phyloP scores from a whole-genome alignment of 257 asterid species.

The Phtheirospermum japonicum region DNA sequence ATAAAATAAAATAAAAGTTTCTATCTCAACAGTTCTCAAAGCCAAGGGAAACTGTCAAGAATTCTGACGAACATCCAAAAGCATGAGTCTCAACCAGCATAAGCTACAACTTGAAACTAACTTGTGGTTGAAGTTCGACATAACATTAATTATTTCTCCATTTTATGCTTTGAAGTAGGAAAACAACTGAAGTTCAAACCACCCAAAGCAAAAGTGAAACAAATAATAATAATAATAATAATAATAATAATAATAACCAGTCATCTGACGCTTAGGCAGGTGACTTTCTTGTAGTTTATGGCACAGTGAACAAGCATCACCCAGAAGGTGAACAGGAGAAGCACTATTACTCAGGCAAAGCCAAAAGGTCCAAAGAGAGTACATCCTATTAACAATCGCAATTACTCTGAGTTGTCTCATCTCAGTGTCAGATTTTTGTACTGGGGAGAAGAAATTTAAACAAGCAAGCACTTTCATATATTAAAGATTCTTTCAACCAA shows the following conservation, averaged over 20 bases:
- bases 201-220: neutral
- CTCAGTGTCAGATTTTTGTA: neutral
- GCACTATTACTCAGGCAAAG: neutral
- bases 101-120: slow-evolving; percentile 15
- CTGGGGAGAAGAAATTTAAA: neutral
- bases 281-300: neutral
- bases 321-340: neutral
- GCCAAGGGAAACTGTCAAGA: too few relatives aligned
- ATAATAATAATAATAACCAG: slow-evolving; percentile 1
- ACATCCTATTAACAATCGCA: neutral
- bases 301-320: slow-evolving; percentile 4
- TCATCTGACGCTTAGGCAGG: neutral
- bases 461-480: neutral
- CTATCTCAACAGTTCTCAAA: slow-evolving; percentile 2
- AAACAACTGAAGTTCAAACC: neutral
- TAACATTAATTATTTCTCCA: neutral
- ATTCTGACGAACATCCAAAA: neutral
- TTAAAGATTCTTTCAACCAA: neutral
- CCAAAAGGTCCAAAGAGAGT: slow-evolving; percentile 3
- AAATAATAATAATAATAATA: neutral
- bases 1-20: neutral
- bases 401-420: neutral
- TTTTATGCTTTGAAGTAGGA: neutral
- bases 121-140: neutral
- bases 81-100: slow-evolving; percentile 3